Evolutionary conservation across 176 grass and related monocot species (phyloP).

Genomic region (Luzula sylvatica): DNA sequence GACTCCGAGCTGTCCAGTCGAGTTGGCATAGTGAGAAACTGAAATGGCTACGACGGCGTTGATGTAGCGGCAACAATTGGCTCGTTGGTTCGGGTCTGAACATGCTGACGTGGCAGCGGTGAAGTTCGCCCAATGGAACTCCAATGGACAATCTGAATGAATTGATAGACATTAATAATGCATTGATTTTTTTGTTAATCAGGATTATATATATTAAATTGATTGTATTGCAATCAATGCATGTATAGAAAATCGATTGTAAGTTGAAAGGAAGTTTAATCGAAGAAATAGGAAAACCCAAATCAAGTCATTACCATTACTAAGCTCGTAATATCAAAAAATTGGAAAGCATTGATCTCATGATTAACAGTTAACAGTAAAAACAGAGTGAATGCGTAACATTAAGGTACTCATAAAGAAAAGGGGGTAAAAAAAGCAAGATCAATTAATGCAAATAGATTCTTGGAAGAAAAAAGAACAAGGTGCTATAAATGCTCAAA

Average conservation of each 20-base stretch:
- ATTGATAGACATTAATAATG: background rate
- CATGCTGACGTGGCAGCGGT: conserved; percentile 46
- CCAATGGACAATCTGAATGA: conserved; percentile 62
- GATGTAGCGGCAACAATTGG: conserved; percentile 81
- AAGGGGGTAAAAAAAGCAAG: background rate
- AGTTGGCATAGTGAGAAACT: conserved; percentile 67
- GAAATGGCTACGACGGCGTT: conserved; percentile 91
- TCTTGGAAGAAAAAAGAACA: background rate
- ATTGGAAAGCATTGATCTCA: no score
- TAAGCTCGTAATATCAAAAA: no score
- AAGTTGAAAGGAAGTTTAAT: no score
- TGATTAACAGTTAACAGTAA: no score
- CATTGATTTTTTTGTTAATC: no score
- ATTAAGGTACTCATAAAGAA: no score
- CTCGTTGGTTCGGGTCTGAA: conserved; percentile 48
- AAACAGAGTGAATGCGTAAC: no score
- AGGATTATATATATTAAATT: no score
- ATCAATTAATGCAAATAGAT: conserved; percentile 4
- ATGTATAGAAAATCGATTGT: no score
- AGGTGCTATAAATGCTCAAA: background rate
- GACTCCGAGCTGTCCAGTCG: conserved; percentile 73
- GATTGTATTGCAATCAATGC: no score
- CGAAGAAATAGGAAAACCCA: no score
- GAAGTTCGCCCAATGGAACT: conserved; percentile 95
- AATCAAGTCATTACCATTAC: background rate